Evolutionary conservation across 1,284 basidiomycete species (phyloP).

Genomic region (Inonotus hispidus): DNA sequence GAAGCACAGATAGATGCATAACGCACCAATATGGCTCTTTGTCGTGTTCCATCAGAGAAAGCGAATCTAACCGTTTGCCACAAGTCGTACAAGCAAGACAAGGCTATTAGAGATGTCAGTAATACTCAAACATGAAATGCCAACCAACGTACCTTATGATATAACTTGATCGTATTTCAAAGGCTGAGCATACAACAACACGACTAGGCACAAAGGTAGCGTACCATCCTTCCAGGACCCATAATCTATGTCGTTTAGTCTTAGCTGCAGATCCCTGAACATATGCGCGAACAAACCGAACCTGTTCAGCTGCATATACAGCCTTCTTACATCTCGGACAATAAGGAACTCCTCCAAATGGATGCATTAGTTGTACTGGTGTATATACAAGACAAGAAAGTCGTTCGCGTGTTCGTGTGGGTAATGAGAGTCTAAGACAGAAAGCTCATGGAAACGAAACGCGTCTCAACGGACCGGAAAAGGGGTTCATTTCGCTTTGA

Average conservation of each 20-base stretch:
- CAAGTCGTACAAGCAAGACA: conserved; percentile 69
- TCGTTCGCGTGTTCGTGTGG: not conserved
- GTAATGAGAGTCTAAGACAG: not conserved
- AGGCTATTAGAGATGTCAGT: conserved; percentile 36
- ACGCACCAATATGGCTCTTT: conserved; percentile 67
- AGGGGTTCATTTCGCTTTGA: not conserved
- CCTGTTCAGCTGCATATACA: conserved; percentile 81
- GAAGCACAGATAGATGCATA: not conserved
- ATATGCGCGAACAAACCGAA: conserved; percentile 27
- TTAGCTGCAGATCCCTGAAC: conserved; percentile 4
- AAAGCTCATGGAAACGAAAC: not conserved
- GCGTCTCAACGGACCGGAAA: not conserved
- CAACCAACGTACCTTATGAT: conserved; percentile 56
- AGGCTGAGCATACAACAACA: conserved; percentile 3
- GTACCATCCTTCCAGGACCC: conserved; percentile 75
- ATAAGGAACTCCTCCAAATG: conserved; percentile 25
- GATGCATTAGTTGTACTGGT: conserved; percentile 17
- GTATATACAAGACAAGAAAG: not conserved
- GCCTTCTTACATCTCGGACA: conserved; percentile 47
- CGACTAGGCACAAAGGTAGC: conserved; percentile 19
- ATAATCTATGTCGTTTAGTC: conserved; percentile 48
- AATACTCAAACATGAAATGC: conserved; percentile 3
- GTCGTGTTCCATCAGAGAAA: conserved; percentile 69
- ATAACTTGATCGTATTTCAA: conserved; percentile 43
- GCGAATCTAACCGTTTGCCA: conserved; percentile 69